Conservation (phyloP, 2,329 filamentous ascomycete species). For the Thielaviopsis cerberus region DNA sequence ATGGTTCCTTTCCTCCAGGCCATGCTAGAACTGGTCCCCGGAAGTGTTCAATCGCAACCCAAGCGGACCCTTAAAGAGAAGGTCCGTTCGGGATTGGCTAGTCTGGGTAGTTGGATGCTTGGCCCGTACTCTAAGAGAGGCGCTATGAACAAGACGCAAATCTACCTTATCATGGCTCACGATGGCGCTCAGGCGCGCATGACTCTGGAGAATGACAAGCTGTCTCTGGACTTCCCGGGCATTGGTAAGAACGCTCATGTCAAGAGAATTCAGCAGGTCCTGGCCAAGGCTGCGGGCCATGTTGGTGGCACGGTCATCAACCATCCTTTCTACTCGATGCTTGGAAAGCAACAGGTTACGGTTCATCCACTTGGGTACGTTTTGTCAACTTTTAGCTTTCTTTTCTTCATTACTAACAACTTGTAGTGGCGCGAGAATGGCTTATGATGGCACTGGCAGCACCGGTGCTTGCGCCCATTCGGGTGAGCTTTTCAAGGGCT, state of each 20-base stretch:
- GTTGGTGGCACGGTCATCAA: constrained; percentile 42
- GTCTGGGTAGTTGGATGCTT: constrained; percentile 33
- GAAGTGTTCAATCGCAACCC: constrained; percentile 21
- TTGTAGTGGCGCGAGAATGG: constrained; percentile 41
- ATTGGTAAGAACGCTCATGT: constrained; percentile 38
- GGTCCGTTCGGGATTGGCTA: constrained; percentile 28
- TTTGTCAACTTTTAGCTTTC: not conserved
- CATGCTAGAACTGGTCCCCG: constrained; percentile 36
- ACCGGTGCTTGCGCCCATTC: constrained; percentile 42
- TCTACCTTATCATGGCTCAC: constrained; percentile 49
- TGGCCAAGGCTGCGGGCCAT: constrained; percentile 34
- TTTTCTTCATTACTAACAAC: not conserved
- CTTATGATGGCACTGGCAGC: constrained; percentile 34
- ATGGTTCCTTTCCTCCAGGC: constrained; percentile 36
- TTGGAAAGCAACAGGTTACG: constrained; percentile 40
- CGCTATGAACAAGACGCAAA: constrained; percentile 39
- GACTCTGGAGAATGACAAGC: constrained; percentile 39
- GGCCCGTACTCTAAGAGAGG: constrained; percentile 39
- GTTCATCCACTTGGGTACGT: constrained; percentile 46
- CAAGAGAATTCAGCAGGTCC: constrained; percentile 29
- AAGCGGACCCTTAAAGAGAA: constrained; percentile 23
- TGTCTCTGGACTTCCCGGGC: constrained; percentile 39
- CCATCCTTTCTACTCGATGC: constrained; percentile 37
- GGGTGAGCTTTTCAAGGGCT: constrained; percentile 40
- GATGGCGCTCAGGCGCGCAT: constrained; percentile 44